Conservation (phyloP, 2,329 filamentous ascomycete genomes). For the Fusarium papillatum region DNA sequence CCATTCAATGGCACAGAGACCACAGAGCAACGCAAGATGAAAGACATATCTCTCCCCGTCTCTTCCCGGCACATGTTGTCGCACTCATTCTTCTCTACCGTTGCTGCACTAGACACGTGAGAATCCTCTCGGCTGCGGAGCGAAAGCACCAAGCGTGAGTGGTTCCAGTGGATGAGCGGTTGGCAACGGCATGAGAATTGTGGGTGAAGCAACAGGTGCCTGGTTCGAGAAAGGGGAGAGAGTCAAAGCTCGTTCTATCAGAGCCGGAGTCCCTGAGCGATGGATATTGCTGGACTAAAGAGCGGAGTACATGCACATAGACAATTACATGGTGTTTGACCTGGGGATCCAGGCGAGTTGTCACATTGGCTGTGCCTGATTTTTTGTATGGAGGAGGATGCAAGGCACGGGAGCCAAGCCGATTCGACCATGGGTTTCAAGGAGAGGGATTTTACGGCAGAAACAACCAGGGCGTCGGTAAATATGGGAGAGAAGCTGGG, state of each 20-base stretch:
- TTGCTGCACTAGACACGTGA: slow-evolving; percentile 5
- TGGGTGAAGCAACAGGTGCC: slow-evolving; percentile 36
- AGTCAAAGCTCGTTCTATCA: slow-evolving; percentile 69
- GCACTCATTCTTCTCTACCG: slow-evolving; percentile 8
- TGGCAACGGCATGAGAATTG: slow-evolving; percentile 3
- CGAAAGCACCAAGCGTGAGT: slow-evolving; percentile 47
- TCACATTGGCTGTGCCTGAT: not conserved
- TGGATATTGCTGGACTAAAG: slow-evolving; percentile 73
- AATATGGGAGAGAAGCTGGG: not conserved
- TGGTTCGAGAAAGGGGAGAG: slow-evolving; percentile 8
- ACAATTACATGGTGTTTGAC: not conserved
- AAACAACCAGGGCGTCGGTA: slow-evolving; percentile 6
- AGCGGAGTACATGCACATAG: slow-evolving; percentile 66
- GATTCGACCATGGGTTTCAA: slow-evolving; percentile 1
- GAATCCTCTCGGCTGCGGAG: slow-evolving; percentile 42
- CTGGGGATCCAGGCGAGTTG: not conserved
- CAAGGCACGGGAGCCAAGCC: not conserved
- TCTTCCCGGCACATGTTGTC: not conserved
- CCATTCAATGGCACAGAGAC: slow-evolving; percentile 66
- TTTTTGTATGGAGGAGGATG: not conserved
- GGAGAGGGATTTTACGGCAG: slow-evolving; percentile 1
- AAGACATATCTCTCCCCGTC: slow-evolving; percentile 39
- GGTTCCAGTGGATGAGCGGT: slow-evolving; percentile 14
- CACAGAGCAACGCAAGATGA: slow-evolving; percentile 73
- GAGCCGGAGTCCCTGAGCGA: slow-evolving; percentile 70